phyloP scores from a whole-genome alignment of 2,329 filamentous ascomycete species.

The Aspergillus fumigatus region DNA sequence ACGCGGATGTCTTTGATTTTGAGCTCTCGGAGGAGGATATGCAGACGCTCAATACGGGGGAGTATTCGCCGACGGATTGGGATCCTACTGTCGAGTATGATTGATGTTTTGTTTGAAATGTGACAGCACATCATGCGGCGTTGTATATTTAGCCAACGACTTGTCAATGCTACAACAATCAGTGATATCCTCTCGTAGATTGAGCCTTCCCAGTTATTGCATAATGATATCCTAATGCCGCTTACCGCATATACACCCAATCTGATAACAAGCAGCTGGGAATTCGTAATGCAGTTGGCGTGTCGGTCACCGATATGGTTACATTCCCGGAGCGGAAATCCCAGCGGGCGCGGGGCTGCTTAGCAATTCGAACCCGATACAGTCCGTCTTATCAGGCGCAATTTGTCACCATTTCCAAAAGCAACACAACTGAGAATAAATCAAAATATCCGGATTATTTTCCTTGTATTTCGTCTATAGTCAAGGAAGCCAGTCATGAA shows the following conservation, averaged over 20 bases:
- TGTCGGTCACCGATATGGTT: not conserved
- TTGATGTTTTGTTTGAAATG: slow-evolving; percentile 7
- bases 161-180: not conserved
- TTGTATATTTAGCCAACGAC: not conserved
- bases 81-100: slow-evolving; percentile 45
- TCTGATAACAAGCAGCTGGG: too few species aligned
- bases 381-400: slow-evolving; percentile 1
- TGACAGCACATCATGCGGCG: not conserved
- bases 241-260: not conserved
- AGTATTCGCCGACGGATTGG: slow-evolving; percentile 57
- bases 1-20: slow-evolving; percentile 57
- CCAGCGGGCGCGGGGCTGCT: slow-evolving; percentile 23
- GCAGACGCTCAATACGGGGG: slow-evolving; percentile 50
- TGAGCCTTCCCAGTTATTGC: not conserved
- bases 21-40: slow-evolving; percentile 56
- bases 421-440: not conserved
- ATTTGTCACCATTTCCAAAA: not conserved
- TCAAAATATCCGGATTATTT: too few species aligned
- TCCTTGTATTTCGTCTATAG: too few species aligned
- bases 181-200: not conserved
- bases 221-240: not conserved
- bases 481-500: slow-evolving; percentile 58
- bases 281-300: not conserved
- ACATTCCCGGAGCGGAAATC: not conserved
- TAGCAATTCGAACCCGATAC: slow-evolving; percentile 16